A percentile compares a stretch with the other conserved stretches of the same genome.
Evolutionary conservation across 2,329 filamentous ascomycete species (phyloP).

Genomic region (Botrytis galanthina): DNA sequence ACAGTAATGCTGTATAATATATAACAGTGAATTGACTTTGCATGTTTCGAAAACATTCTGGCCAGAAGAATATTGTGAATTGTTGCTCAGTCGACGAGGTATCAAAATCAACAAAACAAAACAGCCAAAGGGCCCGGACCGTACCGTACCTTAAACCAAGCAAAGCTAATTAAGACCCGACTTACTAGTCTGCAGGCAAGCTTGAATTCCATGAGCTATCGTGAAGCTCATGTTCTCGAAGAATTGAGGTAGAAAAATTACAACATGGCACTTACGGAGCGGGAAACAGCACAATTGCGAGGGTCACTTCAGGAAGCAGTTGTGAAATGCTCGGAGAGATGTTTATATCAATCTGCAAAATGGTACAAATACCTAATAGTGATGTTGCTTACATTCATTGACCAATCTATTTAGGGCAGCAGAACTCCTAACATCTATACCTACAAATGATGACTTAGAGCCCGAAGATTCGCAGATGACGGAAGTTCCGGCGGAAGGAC

Average conservation of each 20-base stretch:
- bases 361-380: conserved; percentile 56
- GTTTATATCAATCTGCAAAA: conserved; percentile 94
- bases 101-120: not conserved
- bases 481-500: conserved; percentile 48
- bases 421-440: conserved; percentile 84
- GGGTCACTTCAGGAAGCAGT: conserved; percentile 79
- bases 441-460: conserved; percentile 51
- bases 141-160: not conserved
- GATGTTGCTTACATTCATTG: conserved; percentile 3
- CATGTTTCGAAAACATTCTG: not conserved
- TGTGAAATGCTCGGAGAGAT: conserved; percentile 88
- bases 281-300: conserved; percentile 53
- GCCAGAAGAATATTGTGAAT: not conserved
- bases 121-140: not conserved
- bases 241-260: not conserved
- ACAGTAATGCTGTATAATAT: not conserved
- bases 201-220: not conserved
- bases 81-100: conserved; percentile 5
- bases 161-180: conserved; percentile 1
- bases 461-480: conserved; percentile 60
- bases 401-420: conserved; percentile 66
- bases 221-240: not conserved
- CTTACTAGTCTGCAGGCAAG: not conserved
- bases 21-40: not conserved
- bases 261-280: conserved; percentile 46